phyloP scores from a whole-genome alignment of 306 rosid species.

The Rosa rugosa region DNA sequence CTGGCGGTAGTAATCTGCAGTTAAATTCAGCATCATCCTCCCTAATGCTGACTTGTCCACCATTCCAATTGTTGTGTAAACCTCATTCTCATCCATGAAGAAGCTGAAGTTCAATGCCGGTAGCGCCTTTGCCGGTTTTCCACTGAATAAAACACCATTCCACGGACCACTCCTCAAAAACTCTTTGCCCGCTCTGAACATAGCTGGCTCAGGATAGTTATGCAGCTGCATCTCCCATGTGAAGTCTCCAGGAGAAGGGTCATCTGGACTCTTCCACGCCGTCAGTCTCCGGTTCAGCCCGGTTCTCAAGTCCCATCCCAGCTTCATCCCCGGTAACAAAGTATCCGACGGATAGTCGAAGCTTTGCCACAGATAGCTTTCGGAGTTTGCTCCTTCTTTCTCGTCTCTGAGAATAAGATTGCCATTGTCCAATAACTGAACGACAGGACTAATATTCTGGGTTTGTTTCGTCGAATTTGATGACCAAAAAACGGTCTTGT shows the following conservation, averaged over 20 bases:
- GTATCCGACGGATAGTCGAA: slow-evolving; percentile 46
- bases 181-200: slow-evolving; percentile 27
- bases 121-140: slow-evolving; percentile 18
- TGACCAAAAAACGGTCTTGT: slow-evolving; percentile 36
- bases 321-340: slow-evolving; percentile 43
- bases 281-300: slow-evolving; percentile 33
- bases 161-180: slow-evolving; percentile 44
- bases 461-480: slow-evolving; percentile 25
- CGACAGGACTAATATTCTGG: slow-evolving; percentile 16
- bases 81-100: slow-evolving; percentile 32
- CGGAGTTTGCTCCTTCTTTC: neutral
- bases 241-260: slow-evolving; percentile 45
- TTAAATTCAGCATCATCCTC: slow-evolving; percentile 38
- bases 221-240: slow-evolving; percentile 18
- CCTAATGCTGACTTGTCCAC: slow-evolving; percentile 9
- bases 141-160: slow-evolving; percentile 36
- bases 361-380: slow-evolving; percentile 43
- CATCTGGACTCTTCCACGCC: slow-evolving; percentile 52
- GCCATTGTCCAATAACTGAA: slow-evolving; percentile 45
- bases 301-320: slow-evolving; percentile 44
- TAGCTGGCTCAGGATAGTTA: slow-evolving; percentile 27
- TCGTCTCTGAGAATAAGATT: slow-evolving; percentile 46
- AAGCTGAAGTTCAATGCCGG: neutral
- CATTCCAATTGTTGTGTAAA: slow-evolving; percentile 14
- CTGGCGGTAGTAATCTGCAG: neutral